Conservation (phyloP, 2,329 filamentous ascomycete genomes). For the Alternaria panax region DNA sequence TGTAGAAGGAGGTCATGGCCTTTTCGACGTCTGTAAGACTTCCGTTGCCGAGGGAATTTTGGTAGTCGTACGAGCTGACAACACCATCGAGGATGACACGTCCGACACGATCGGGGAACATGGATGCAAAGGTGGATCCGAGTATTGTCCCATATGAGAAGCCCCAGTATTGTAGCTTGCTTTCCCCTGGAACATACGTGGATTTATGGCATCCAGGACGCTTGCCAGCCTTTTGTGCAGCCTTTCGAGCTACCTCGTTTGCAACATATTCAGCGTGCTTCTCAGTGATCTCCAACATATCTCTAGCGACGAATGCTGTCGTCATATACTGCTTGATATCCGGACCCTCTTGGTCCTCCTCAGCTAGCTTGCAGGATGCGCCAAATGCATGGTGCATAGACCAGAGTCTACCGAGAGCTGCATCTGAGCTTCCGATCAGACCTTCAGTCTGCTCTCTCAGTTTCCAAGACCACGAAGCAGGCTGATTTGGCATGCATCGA, state of each 20-base stretch:
- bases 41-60: constrained; percentile 48
- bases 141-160: constrained; percentile 59
- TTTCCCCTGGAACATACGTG: constrained; percentile 18
- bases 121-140: constrained; percentile 48
- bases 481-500: constrained; percentile 43
- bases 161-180: constrained; percentile 55
- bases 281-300: constrained; percentile 60
- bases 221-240: background rate
- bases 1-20: constrained; percentile 54
- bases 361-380: constrained; percentile 34
- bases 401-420: constrained; percentile 53
- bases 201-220: background rate
- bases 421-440: constrained; percentile 52
- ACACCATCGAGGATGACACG: constrained; percentile 56
- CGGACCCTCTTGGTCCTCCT: constrained; percentile 35
- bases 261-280: constrained; percentile 49
- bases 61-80: constrained; percentile 49
- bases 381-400: constrained; percentile 51
- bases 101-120: constrained; percentile 49
- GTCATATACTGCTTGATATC: constrained; percentile 55
- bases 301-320: constrained; percentile 57
- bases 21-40: constrained; percentile 56
- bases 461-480: constrained; percentile 47
- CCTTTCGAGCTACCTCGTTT: constrained; percentile 9
- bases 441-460: constrained; percentile 50